Percentiles rank a stretch among this genome's conserved stretches.
phyloP scores from a whole-genome alignment of 1,284 basidiomycete species.

The Pseudozyma flocculosa region DNA sequence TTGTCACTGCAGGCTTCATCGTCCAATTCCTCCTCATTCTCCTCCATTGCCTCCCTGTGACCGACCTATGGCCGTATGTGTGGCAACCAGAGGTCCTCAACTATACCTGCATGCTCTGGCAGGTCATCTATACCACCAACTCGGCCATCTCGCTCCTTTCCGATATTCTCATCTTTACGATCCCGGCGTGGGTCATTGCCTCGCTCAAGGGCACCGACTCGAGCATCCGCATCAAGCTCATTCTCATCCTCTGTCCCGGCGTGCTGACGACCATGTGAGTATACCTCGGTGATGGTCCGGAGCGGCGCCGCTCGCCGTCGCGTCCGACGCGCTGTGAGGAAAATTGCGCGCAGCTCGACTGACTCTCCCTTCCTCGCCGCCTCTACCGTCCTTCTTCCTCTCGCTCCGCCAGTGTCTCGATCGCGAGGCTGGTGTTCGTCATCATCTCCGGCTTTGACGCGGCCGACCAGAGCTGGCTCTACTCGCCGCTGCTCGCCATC shows the following conservation, averaged over 20 bases:
- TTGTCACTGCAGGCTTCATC: not conserved
- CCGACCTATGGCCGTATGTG: not conserved
- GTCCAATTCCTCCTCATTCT: not conserved
- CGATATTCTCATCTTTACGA: not conserved
- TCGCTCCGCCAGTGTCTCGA: not conserved
- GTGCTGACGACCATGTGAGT: not conserved
- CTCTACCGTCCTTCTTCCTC: too few species aligned
- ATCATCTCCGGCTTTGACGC: not conserved
- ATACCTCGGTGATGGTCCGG: too few species aligned
- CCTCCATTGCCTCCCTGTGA: not conserved
- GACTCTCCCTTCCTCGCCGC: too few species aligned
- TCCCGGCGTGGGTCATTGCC: not conserved
- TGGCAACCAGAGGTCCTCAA: not conserved
- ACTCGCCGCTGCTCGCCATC: not conserved
- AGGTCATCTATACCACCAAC: not conserved
- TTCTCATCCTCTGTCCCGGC: not conserved
- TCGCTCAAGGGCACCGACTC: not conserved
- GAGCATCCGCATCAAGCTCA: not conserved
- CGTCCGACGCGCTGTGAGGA: too few species aligned
- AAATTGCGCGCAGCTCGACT: too few species aligned
- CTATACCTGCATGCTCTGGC: not conserved
- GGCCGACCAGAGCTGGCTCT: not conserved
- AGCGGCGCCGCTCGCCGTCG: too few species aligned
- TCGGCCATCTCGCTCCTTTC: not conserved
- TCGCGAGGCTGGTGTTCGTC: not conserved